These are phyloP conservation scores for Phytophthora idaei DNA, from an alignment of 352 stramenopile genomes.

Conservation along the genomic window DNA sequence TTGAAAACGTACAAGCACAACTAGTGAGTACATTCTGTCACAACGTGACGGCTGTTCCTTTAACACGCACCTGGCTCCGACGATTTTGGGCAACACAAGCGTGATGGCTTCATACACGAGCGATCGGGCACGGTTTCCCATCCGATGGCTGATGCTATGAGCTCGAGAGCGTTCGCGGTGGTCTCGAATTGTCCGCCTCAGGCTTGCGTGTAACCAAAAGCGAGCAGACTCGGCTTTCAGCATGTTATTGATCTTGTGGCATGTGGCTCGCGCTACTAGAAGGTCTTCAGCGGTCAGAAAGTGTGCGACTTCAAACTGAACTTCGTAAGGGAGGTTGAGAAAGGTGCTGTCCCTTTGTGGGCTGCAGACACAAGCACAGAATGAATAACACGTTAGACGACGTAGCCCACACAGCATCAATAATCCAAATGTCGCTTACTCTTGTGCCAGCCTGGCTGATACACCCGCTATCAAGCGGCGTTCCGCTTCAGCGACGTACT, in stretches of 20 bases:
- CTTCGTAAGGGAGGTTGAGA: constrained; percentile 78
- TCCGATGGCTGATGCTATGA: constrained; percentile 52
- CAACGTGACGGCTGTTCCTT: not conserved
- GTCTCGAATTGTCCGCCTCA: constrained; percentile 73
- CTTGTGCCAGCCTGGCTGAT: constrained; percentile 45
- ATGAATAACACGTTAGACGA: constrained; percentile 11
- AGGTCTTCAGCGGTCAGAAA: constrained; percentile 83
- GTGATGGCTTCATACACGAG: constrained; percentile 84
- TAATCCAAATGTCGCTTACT: constrained; percentile 36
- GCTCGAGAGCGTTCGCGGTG: constrained; percentile 52
- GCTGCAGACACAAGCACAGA: constrained; percentile 34
- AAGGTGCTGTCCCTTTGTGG: constrained; percentile 67
- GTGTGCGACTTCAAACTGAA: constrained; percentile 79
- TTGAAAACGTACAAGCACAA: constrained; percentile 4
- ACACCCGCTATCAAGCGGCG: constrained; percentile 60
- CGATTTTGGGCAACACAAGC: constrained; percentile 78
- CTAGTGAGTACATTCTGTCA: constrained; percentile 1
- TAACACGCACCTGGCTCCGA: constrained; percentile 50
- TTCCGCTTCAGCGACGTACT: constrained; percentile 70
- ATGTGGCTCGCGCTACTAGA: constrained; percentile 70
- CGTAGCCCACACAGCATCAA: not conserved
- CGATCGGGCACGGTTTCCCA: constrained; percentile 60
- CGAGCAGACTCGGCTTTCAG: constrained; percentile 82
- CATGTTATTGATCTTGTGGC: constrained; percentile 84
- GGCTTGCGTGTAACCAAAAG: constrained; percentile 84